phyloP scores from a whole-genome alignment of 768 basidiomycete genomes.

The Boletellus ananas region DNA sequence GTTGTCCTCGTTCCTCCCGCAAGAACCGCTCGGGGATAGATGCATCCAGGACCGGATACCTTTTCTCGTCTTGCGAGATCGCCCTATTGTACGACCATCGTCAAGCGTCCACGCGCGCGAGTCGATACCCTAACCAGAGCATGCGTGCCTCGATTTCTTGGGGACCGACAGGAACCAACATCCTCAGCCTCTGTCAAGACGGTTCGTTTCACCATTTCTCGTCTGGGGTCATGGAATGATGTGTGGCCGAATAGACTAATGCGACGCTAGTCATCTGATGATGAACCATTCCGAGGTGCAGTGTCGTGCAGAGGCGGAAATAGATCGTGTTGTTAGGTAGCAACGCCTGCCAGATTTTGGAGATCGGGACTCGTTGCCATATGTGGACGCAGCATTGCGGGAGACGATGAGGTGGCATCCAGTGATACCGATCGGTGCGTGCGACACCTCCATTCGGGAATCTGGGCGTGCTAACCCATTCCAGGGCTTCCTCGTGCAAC shows the following conservation, averaged over 20 bases:
- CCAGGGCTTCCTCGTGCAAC: no score
- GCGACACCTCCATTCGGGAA: no score
- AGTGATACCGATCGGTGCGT: no score
- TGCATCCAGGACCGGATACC: conserved; percentile 30
- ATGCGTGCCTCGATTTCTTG: neutral
- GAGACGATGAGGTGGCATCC: no score
- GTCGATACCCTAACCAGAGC: conserved; percentile 8
- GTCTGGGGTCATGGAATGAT: neutral
- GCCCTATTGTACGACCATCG: conserved; percentile 27
- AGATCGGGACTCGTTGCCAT: no score
- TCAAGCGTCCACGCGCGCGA: no score
- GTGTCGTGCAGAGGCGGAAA: no score
- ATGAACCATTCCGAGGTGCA: conserved; percentile 27
- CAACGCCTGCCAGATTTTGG: no score
- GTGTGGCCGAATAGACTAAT: conserved; percentile 18
- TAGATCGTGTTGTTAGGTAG: no score
- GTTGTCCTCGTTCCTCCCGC: conserved; percentile 8
- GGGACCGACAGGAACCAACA: no score
- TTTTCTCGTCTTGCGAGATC: conserved; percentile 37
- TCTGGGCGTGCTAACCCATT: no score
- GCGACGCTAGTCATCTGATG: conserved; percentile 23
- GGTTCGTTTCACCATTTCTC: conserved; percentile 17
- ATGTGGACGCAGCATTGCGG: no score
- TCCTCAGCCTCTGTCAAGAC: conserved; percentile 30
- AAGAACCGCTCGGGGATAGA: conserved; percentile 41